A percentile compares a stretch with the other conserved stretches of the same genome.
Conservation (phyloP, 495 filamentous ascomycete genomes). For the Penicillium ucsense region DNA sequence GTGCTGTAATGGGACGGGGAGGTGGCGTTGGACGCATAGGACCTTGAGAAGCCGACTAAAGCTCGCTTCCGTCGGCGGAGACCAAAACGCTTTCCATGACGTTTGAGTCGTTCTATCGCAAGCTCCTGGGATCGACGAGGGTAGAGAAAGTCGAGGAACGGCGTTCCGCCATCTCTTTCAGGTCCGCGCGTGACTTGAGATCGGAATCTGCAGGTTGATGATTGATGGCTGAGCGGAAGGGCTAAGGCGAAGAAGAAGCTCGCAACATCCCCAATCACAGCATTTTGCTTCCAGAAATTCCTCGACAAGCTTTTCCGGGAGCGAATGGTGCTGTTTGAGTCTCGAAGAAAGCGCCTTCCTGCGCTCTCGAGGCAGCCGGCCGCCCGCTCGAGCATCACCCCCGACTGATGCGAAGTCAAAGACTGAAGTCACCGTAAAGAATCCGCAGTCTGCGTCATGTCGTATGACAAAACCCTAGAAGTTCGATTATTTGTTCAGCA, state of each 20-base stretch:
- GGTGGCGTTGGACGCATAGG: slow-evolving; percentile 20
- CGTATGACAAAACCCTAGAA: slow-evolving; percentile 5
- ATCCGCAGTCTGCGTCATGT: slow-evolving; percentile 20
- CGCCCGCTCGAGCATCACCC: slow-evolving; percentile 77
- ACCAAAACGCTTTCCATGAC: slow-evolving; percentile 14
- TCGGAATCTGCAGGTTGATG: slow-evolving; percentile 8
- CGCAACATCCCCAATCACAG: slow-evolving; percentile 45
- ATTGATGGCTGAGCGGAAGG: slow-evolving; percentile 14
- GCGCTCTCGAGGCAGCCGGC: slow-evolving; percentile 69
- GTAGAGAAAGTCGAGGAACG: slow-evolving; percentile 36
- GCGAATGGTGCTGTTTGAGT: slow-evolving; percentile 42
- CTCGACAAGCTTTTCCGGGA: slow-evolving; percentile 52
- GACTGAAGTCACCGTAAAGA: slow-evolving; percentile 19
- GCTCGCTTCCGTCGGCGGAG: slow-evolving; percentile 22
- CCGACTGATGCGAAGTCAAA: slow-evolving; percentile 38
- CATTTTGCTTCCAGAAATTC: slow-evolving; percentile 58
- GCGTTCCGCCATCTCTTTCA: slow-evolving; percentile 12
- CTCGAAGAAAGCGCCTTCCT: slow-evolving; percentile 57
- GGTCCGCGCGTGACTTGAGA: slow-evolving; percentile 4
- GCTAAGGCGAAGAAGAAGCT: slow-evolving; percentile 33
- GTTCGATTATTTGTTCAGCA: slow-evolving; percentile 4
- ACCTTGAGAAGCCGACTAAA: slow-evolving; percentile 13
- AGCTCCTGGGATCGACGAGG: slow-evolving; percentile 19
- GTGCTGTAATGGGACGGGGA: slow-evolving; percentile 2
- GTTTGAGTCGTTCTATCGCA: slow-evolving; percentile 13